These are phyloP conservation scores for Hyaloperonospora arabidopsidis DNA, from an alignment of 352 stramenopile species.

Conservation along the genomic window DNA sequence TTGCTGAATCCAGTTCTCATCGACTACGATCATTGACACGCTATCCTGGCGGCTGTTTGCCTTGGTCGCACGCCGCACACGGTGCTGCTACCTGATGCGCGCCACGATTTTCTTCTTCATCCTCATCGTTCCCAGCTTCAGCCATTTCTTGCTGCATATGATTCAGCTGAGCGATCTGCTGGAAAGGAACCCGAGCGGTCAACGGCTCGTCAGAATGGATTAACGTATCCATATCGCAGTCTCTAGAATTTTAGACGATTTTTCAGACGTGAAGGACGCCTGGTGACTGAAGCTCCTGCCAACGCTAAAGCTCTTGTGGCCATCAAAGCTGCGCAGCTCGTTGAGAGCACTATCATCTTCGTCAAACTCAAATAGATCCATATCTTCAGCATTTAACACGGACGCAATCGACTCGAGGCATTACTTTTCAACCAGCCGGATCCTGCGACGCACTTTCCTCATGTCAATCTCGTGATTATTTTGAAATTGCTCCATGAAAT, in stretches of 20 bases:
- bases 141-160: conserved; percentile 47
- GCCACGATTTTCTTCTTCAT: conserved; percentile 43
- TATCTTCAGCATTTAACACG: conserved; percentile 41
- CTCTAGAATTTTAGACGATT: conserved; percentile 23
- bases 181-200: conserved; percentile 30
- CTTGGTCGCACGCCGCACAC: conserved; percentile 41
- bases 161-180: conserved; percentile 49
- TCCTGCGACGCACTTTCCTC: conserved; percentile 32
- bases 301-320: conserved; percentile 1
- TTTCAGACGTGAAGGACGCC: conserved; percentile 17
- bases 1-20: conserved; percentile 21
- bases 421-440: conserved; percentile 41
- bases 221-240: conserved; percentile 7
- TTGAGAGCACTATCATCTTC: conserved; percentile 22
- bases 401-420: conserved; percentile 51
- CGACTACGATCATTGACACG: conserved; percentile 15
- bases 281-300: conserved; percentile 15
- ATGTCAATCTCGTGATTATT: conserved; percentile 41
- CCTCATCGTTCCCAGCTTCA: conserved; percentile 32
- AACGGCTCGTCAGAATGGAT: conserved; percentile 30
- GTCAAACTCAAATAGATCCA: conserved; percentile 34
- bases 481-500: conserved; percentile 40
- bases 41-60: conserved; percentile 16
- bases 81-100: conserved; percentile 55
- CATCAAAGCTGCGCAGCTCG: conserved; percentile 3